Conservation (phyloP, 148 eudicot genomes). For the Chenopodium quinoa region DNA sequence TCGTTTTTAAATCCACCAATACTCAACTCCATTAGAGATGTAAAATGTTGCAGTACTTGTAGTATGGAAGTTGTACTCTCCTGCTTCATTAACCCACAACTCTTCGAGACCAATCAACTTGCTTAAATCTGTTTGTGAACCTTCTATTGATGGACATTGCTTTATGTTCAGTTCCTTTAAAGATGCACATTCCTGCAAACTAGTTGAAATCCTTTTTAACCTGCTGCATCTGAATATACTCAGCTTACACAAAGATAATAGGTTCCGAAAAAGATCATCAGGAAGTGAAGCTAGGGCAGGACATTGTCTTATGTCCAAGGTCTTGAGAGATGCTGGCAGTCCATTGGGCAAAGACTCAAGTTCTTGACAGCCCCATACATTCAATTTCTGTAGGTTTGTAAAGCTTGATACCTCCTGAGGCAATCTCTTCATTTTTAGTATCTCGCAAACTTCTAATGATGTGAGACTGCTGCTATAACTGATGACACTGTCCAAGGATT, state of each 20-base stretch:
- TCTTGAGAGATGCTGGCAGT: conserved; percentile 1
- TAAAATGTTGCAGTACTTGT: not conserved
- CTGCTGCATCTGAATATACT: not conserved
- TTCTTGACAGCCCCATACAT: not conserved
- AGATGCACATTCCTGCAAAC: not conserved
- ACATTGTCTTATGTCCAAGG: not conserved
- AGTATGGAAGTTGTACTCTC: conserved; percentile 3
- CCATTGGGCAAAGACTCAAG: conserved; percentile 14
- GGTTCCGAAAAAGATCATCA: conserved; percentile 9
- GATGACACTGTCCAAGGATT: conserved; percentile 18
- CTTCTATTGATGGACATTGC: not conserved
- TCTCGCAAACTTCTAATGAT: not conserved
- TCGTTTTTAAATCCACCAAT: conserved; percentile 13
- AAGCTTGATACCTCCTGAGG: conserved; percentile 13
- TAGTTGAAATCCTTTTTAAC: not conserved
- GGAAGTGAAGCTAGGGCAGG: conserved; percentile 3
- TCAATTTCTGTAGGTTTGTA: conserved; percentile 8
- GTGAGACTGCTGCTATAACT: conserved; percentile 7
- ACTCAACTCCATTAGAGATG: not conserved
- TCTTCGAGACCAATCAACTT: not conserved
- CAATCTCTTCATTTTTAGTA: conserved; percentile 1
- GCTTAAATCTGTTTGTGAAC: not conserved
- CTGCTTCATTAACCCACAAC: not conserved
- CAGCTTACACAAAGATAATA: not conserved
- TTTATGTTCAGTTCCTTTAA: conserved; percentile 7